Evolutionary conservation across 2,329 filamentous ascomycete genomes (phyloP).

Genomic region (Rutstroemia sp.): DNA sequence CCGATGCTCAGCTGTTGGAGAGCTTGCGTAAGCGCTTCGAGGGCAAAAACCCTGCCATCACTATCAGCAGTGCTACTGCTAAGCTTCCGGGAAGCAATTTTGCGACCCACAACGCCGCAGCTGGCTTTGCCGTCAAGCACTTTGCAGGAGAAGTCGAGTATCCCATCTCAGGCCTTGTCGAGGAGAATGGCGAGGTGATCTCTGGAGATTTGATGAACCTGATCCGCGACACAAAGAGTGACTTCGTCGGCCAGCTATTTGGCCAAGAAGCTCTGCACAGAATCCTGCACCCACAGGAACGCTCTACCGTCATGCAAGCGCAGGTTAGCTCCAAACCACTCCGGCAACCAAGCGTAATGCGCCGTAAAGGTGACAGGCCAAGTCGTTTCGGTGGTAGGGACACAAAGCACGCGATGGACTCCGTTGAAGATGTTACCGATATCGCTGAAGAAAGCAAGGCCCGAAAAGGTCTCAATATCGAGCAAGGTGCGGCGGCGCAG

Average conservation of each 20-base stretch:
- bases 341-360: slow-evolving; percentile 86
- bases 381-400: slow-evolving; percentile 19
- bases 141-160: slow-evolving; percentile 98
- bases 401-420: slow-evolving; percentile 25
- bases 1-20: slow-evolving; percentile 84
- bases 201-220: slow-evolving; percentile 94
- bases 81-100: slow-evolving; percentile 86
- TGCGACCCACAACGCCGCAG: slow-evolving; percentile 69
- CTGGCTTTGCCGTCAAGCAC: slow-evolving; percentile 85
- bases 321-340: slow-evolving; percentile 93
- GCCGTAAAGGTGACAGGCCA: slow-evolving; percentile 50
- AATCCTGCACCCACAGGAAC: slow-evolving; percentile 86
- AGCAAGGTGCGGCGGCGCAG: slow-evolving; percentile 87
- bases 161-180: slow-evolving; percentile 74
- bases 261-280: slow-evolving; percentile 94
- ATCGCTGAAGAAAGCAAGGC: slow-evolving; percentile 34
- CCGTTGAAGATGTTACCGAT: slow-evolving; percentile 40
- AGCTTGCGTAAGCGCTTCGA: slow-evolving; percentile 89
- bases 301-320: slow-evolving; percentile 85
- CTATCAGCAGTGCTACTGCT: slow-evolving; percentile 66
- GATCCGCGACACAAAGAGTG: slow-evolving; percentile 78
- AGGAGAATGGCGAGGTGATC: slow-evolving; percentile 94
- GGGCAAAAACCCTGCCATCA: slow-evolving; percentile 85
- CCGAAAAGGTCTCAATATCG: slow-evolving; percentile 38
- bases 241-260: slow-evolving; percentile 84